A percentile compares a stretch with the other conserved stretches of the same genome.
These are phyloP conservation scores for Exserohilum turcica DNA, from an alignment of 2,329 filamentous ascomycete species.

Conservation along the genomic window DNA sequence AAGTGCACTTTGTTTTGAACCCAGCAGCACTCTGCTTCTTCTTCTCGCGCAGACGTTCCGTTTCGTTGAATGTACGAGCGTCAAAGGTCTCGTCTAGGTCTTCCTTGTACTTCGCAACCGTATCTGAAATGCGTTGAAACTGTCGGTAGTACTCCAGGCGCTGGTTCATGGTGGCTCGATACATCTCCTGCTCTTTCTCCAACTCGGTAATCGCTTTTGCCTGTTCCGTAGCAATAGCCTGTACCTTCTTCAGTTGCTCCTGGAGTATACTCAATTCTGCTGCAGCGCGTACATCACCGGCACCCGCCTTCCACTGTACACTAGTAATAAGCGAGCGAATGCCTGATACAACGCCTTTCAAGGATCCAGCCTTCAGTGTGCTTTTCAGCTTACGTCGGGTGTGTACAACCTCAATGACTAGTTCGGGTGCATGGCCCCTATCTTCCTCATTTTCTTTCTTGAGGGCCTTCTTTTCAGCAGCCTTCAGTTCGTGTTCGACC, in stretches of 20 bases:
- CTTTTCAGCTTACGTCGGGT: constrained; percentile 58
- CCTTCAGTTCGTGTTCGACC: constrained; percentile 72
- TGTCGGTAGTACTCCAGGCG: constrained; percentile 90
- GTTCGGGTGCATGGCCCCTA: constrained; percentile 72
- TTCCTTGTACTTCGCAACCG: constrained; percentile 75
- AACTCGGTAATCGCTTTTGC: constrained; percentile 57
- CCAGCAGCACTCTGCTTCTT: constrained; percentile 64
- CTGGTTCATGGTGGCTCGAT: constrained; percentile 79
- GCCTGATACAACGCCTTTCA: constrained; percentile 72
- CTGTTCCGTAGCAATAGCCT: constrained; percentile 58
- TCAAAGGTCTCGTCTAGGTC: constrained; percentile 63
- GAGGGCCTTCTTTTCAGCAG: constrained; percentile 64
- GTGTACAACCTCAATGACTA: constrained; percentile 61
- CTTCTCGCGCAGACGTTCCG: constrained; percentile 55
- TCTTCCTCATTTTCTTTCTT: constrained; percentile 54
- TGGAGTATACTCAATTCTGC: constrained; percentile 70
- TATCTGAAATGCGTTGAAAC: constrained; percentile 88
- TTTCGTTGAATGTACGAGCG: constrained; percentile 50
- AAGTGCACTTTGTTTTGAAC: constrained; percentile 75
- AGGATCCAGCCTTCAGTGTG: constrained; percentile 60
- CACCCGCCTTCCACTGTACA: constrained; percentile 63
- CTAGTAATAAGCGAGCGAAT: constrained; percentile 67
- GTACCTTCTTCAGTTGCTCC: constrained; percentile 65
- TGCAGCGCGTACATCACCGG: constrained; percentile 60
- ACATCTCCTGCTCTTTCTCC: constrained; percentile 75